These are phyloP conservation scores for Neonectria hederae DNA, from an alignment of 2,329 filamentous ascomycete genomes.

Conservation along the genomic window DNA sequence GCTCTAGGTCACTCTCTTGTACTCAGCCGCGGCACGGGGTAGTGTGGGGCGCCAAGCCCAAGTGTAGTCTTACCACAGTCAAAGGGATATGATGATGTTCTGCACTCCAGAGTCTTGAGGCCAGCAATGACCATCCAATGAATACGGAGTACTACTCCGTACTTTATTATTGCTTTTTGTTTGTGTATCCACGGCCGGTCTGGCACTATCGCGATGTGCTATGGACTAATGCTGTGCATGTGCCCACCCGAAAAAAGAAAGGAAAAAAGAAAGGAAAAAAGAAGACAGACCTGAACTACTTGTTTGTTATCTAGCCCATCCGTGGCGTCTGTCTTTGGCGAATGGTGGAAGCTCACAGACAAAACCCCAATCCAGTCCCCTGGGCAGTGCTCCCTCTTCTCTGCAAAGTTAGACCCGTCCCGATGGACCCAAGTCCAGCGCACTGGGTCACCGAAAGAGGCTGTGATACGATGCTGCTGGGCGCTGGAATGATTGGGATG, in stretches of 20 bases:
- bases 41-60: too few species aligned
- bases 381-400: constrained; percentile 11
- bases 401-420: not conserved
- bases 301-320: not conserved
- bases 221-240: constrained; percentile 36
- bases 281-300: not conserved
- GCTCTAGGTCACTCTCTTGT: too few species aligned
- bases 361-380: constrained; percentile 22
- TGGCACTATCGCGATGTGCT: too few species aligned
- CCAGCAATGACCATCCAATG: not conserved
- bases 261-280: too few species aligned
- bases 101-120: not conserved
- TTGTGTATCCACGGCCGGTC: constrained; percentile 13
- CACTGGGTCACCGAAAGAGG: not conserved
- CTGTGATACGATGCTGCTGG: not conserved
- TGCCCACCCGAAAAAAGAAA: constrained; percentile 11
- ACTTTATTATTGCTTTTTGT: constrained; percentile 22
- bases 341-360: constrained; percentile 28
- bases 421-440: not conserved
- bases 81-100: constrained; percentile 33
- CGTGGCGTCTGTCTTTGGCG: constrained; percentile 35
- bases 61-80: too few species aligned
- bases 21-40: too few species aligned
- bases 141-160: too few species aligned
- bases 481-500: not conserved